A percentile compares a stretch with the other conserved stretches of the same genome.
phyloP scores from a whole-genome alignment of 768 basidiomycete species.

The Phlegmacium glaucopus region DNA sequence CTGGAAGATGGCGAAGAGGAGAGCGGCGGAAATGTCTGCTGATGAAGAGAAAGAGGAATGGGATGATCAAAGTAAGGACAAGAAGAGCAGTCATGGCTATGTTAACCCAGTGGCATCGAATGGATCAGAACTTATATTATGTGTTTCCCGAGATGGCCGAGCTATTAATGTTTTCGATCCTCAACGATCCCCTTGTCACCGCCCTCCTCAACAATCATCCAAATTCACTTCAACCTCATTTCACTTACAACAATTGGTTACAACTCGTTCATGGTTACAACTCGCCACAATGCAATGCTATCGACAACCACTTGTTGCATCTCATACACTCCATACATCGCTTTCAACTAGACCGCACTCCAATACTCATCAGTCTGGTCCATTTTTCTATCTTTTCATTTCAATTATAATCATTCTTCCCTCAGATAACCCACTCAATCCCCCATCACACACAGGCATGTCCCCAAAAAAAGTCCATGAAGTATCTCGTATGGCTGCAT shows the following conservation, averaged over 20 bases:
- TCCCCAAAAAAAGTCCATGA: conserved; percentile 79
- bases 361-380: conserved; percentile 14
- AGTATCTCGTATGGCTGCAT: conserved; percentile 59
- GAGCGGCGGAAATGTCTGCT: background rate
- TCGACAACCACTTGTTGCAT: too few species aligned
- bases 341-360: conserved; percentile 20
- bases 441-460: conserved; percentile 42
- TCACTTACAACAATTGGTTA: conserved; percentile 1
- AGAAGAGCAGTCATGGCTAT: too few species aligned
- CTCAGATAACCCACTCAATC: background rate
- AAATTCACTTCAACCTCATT: too few species aligned
- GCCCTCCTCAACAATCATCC: too few species aligned
- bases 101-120: too few species aligned
- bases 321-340: conserved; percentile 19
- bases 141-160: background rate
- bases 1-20: conserved; percentile 16
- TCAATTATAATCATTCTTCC: too few species aligned
- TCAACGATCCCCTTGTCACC: too few species aligned
- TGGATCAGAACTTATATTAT: too few species aligned
- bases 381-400: background rate
- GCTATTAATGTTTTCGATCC: background rate
- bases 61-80: too few species aligned
- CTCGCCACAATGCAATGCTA: conserved; percentile 4
- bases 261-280: conserved; percentile 17
- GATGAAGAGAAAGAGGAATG: background rate